Evolutionary conservation across 2,329 filamentous ascomycete species (phyloP).

Genomic region (Gaeumannomyces tritici): DNA sequence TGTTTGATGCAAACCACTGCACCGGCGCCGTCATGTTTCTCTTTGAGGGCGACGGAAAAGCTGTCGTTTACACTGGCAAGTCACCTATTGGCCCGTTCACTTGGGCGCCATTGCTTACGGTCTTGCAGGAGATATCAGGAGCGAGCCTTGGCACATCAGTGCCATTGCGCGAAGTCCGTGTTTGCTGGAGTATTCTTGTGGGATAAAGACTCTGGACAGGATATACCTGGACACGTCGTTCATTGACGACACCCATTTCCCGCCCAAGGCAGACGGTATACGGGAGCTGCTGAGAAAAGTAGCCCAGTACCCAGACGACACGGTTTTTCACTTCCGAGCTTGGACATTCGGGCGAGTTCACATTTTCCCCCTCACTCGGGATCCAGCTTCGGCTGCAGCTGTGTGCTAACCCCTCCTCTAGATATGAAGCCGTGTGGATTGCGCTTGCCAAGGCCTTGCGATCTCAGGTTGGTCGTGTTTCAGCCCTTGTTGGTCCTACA

Average conservation of each 20-base stretch:
- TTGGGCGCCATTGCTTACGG: neutral
- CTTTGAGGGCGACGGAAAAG: constrained; percentile 62
- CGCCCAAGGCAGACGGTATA: constrained; percentile 65
- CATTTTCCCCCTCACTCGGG: neutral
- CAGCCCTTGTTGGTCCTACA: neutral
- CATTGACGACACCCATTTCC: constrained; percentile 33
- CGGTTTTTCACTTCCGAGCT: constrained; percentile 72
- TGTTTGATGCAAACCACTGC: constrained; percentile 90
- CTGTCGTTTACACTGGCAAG: constrained; percentile 67
- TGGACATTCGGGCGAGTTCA: constrained; percentile 67
- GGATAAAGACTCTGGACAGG: constrained; percentile 60
- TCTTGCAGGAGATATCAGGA: constrained; percentile 57
- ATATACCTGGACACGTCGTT: constrained; percentile 90
- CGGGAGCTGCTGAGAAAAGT: constrained; percentile 64
- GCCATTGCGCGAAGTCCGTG: constrained; percentile 60
- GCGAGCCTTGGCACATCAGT: constrained; percentile 80
- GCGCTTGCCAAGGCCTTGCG: constrained; percentile 62
- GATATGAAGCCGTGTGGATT: constrained; percentile 86
- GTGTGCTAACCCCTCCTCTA: constrained; percentile 10
- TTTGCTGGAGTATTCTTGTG: constrained; percentile 63
- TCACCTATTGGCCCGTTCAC: neutral
- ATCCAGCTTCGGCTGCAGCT: neutral
- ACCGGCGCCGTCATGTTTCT: constrained; percentile 87
- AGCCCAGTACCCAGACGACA: constrained; percentile 57
- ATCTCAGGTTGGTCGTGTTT: constrained; percentile 38